Conservation (phyloP, 768 basidiomycete genomes). For the Lactarius pseudohatsudake region DNA sequence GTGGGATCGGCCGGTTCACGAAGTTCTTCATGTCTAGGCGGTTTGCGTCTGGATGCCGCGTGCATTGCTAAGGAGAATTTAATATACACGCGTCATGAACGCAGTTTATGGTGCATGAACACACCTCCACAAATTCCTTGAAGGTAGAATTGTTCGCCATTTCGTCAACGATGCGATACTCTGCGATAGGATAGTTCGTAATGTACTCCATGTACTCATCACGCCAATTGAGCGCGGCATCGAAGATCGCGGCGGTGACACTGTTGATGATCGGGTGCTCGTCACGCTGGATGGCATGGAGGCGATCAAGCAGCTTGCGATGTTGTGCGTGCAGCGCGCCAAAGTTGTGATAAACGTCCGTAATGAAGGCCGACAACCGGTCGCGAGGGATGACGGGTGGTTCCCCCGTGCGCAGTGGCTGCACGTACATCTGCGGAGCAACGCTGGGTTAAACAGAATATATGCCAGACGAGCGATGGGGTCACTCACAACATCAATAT, state of each 20-base stretch:
- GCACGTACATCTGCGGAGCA: slow-evolving; percentile 69
- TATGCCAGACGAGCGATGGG: neutral
- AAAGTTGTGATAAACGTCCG: slow-evolving; percentile 89
- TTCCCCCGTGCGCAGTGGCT: slow-evolving; percentile 66
- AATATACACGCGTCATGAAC: neutral
- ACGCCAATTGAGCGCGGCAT: slow-evolving; percentile 90
- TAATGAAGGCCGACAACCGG: slow-evolving; percentile 71
- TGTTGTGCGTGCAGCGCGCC: slow-evolving; percentile 74
- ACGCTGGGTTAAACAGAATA: neutral
- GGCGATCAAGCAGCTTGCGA: slow-evolving; percentile 68
- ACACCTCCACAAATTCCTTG: slow-evolving; percentile 77
- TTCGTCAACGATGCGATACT: slow-evolving; percentile 85
- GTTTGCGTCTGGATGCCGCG: slow-evolving; percentile 72
- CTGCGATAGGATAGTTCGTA: slow-evolving; percentile 90
- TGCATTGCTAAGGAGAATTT: slow-evolving; percentile 40
- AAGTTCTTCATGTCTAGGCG: slow-evolving; percentile 91
- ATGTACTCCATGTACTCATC: slow-evolving; percentile 93
- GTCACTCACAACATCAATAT: slow-evolving; percentile 65
- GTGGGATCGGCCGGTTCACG: slow-evolving; percentile 88
- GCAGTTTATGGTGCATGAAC: slow-evolving; percentile 30
- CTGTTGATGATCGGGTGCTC: slow-evolving; percentile 77
- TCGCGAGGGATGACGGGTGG: slow-evolving; percentile 78
- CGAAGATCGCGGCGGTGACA: slow-evolving; percentile 81
- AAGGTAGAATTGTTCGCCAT: slow-evolving; percentile 80
- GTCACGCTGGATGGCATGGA: slow-evolving; percentile 86